Conservation (phyloP, 257 asterid genomes). For the Solanum neorickii region DNA sequence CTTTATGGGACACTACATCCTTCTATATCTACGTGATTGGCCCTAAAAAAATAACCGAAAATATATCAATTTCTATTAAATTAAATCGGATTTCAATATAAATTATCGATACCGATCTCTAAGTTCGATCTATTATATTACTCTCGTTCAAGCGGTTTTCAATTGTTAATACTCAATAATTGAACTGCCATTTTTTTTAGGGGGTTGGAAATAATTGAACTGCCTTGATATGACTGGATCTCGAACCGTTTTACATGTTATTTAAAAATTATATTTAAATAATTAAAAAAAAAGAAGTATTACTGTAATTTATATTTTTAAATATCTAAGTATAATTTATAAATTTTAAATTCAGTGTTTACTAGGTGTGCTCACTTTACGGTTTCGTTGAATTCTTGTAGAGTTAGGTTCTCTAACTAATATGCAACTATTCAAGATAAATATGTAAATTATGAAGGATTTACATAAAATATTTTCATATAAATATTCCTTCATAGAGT, state of each 20-base stretch:
- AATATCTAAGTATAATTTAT: no score
- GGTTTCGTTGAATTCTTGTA: background rate
- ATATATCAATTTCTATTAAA: no score
- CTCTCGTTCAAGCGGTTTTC: background rate
- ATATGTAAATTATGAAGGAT: background rate
- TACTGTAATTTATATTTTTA: no score
- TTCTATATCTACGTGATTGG: background rate
- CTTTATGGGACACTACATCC: slow-evolving; percentile 4
- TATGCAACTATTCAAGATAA: no score
- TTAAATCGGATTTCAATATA: fast-evolving
- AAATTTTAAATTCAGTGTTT: no score
- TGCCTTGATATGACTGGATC: background rate
- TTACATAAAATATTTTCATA: background rate
- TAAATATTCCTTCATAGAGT: background rate
- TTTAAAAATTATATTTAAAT: no score
- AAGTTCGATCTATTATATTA: background rate
- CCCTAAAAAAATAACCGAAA: background rate
- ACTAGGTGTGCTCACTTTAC: background rate
- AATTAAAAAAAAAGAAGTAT: no score
- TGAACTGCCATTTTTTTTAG: background rate
- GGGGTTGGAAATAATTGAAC: background rate
- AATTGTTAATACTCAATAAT: background rate
- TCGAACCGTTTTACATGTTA: background rate
- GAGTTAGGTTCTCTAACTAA: no score
- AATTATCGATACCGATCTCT: fast-evolving